phyloP scores from a whole-genome alignment of 2,329 filamentous ascomycete species.

The Botrytis fragariae region DNA sequence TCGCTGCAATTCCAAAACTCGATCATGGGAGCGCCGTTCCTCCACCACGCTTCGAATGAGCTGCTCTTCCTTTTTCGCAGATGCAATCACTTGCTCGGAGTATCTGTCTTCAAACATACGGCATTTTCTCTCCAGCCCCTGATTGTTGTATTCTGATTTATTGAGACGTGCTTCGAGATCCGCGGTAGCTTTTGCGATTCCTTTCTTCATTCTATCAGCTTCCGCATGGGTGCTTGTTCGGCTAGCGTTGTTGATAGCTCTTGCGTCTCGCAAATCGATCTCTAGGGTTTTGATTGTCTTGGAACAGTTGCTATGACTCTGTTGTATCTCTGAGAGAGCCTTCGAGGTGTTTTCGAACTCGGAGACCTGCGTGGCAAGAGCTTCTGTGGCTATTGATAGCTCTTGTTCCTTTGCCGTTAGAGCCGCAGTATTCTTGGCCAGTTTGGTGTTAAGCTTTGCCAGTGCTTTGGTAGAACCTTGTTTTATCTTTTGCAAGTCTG shows the following conservation, averaged over 20 bases:
- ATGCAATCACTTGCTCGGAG: not conserved
- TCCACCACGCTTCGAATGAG: not conserved
- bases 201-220: not conserved
- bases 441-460: not conserved
- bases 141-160: too few relatives aligned
- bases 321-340: not conserved
- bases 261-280: not conserved
- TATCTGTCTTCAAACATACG: not conserved
- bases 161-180: not conserved
- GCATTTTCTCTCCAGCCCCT: not conserved
- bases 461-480: not conserved
- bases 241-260: not conserved
- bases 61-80: not conserved
- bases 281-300: not conserved
- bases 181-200: not conserved
- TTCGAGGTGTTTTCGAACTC: not conserved
- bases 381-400: not conserved
- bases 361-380: not conserved
- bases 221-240: not conserved
- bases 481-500: not conserved
- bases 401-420: not conserved
- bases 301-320: not conserved
- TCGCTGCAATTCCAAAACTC: not conserved
- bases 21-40: not conserved
- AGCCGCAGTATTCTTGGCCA: not conserved